phyloP scores from a whole-genome alignment of 306 rosid genomes.

The Acacia acuminata region DNA sequence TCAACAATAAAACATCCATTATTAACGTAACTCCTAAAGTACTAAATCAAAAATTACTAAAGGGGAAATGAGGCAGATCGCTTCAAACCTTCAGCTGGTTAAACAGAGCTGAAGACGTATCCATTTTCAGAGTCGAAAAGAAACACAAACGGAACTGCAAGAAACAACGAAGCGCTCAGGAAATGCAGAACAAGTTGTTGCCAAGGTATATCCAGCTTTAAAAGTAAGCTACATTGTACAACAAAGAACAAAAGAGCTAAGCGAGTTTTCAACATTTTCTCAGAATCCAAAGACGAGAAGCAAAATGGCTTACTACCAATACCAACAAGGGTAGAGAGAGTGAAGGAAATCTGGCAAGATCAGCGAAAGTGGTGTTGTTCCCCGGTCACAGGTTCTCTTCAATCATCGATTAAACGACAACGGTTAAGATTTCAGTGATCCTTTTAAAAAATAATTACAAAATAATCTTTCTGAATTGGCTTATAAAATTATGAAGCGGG shows the following conservation, averaged over 20 bases:
- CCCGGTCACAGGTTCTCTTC: too few species aligned
- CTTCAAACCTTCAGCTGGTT: constrained; percentile 51
- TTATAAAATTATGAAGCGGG: too few species aligned
- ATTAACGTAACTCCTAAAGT: constrained; percentile 12
- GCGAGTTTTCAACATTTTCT: constrained; percentile 1
- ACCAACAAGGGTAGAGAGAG: neutral
- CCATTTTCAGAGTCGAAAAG: constrained; percentile 35
- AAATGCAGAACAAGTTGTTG: neutral
- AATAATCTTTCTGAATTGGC: too few species aligned
- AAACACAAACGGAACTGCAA: neutral
- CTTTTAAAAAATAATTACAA: too few species aligned
- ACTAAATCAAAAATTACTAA: neutral
- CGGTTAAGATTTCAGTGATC: too few species aligned
- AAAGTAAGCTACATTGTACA: neutral
- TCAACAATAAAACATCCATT: neutral
- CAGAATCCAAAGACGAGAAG: constrained; percentile 3
- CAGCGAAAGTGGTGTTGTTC: too few species aligned
- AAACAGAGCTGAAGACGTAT: constrained; percentile 36
- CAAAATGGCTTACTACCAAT: neutral
- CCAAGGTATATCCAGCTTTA: neutral
- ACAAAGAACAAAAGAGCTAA: too few species aligned
- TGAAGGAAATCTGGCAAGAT: too few species aligned
- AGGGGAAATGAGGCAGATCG: neutral
- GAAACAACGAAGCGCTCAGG: neutral
- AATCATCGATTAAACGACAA: too few species aligned